These are phyloP conservation scores for Serpula lacrymans DNA, from an alignment of 768 basidiomycete species.

Conservation along the genomic window DNA sequence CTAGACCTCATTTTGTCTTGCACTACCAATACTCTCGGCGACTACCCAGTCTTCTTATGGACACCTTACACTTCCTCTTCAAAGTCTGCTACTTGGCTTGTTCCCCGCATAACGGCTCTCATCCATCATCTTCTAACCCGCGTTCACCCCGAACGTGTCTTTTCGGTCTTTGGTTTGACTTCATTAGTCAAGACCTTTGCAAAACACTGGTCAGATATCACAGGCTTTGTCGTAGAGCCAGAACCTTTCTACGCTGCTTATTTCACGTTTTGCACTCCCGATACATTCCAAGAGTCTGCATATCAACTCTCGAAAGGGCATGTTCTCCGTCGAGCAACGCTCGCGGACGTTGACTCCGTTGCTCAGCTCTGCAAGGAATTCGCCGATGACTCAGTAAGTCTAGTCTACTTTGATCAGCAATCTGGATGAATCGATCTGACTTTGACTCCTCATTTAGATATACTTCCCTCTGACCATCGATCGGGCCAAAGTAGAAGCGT, in stretches of 20 bases:
- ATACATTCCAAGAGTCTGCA: slow-evolving; percentile 31
- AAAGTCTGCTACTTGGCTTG: slow-evolving; percentile 28
- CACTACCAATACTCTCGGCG: slow-evolving; percentile 39
- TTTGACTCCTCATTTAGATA: too few species aligned
- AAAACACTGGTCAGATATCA: slow-evolving; percentile 40
- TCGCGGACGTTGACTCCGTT: slow-evolving; percentile 36
- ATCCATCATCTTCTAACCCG: slow-evolving; percentile 33
- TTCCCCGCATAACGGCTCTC: slow-evolving; percentile 33
- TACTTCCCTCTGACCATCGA: slow-evolving; percentile 41
- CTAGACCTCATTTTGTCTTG: slow-evolving; percentile 49
- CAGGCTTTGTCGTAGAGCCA: slow-evolving; percentile 33
- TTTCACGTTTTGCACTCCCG: slow-evolving; percentile 40
- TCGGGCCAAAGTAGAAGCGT: slow-evolving; percentile 41
- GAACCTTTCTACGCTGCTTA: slow-evolving; percentile 51
- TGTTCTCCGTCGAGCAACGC: slow-evolving; percentile 34
- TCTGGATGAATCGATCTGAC: too few species aligned
- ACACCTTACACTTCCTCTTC: slow-evolving; percentile 26
- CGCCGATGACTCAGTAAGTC: slow-evolving; percentile 47
- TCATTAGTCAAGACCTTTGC: slow-evolving; percentile 41
- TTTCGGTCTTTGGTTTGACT: slow-evolving; percentile 47
- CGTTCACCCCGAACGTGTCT: slow-evolving; percentile 43
- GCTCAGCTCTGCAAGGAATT: slow-evolving; percentile 49
- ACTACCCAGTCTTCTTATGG: slow-evolving; percentile 55
- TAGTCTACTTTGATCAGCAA: slow-evolving; percentile 1
- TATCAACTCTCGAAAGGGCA: slow-evolving; percentile 29